Conservation (phyloP, 225 moss, liverwort and hornwort species). For the Anthoceros angustus region DNA sequence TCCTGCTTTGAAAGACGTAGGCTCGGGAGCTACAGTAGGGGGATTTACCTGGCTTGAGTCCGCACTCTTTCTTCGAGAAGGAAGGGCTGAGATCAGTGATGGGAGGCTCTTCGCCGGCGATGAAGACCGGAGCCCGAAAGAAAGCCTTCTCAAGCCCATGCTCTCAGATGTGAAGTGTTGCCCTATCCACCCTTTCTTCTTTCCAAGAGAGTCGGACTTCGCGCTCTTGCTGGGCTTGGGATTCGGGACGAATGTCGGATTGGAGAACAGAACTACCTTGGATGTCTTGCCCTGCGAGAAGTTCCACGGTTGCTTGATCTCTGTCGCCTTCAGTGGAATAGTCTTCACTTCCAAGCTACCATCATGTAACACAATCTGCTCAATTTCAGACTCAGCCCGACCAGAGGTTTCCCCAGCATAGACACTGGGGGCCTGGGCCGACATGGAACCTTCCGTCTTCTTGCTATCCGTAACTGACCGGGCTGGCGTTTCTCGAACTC, state of each 20-base stretch:
- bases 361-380: not conserved
- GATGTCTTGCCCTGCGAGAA: not conserved
- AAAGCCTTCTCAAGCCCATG: not conserved
- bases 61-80: not conserved
- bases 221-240: not conserved
- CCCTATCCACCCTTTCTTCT: constrained; percentile 4
- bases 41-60: not conserved
- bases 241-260: not conserved
- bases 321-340: not conserved
- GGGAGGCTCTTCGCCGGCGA: constrained; percentile 1
- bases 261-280: not conserved
- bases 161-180: not conserved
- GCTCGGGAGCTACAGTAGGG: not conserved
- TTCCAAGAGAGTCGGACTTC: not conserved
- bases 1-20: not conserved
- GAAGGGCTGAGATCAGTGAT: not conserved
- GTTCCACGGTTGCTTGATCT: constrained; percentile 3
- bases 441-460: not conserved
- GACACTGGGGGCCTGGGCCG: too few species aligned
- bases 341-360: not conserved
- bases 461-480: not conserved
- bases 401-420: not conserved
- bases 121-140: not conserved
- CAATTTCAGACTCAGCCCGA: not conserved
- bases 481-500: not conserved